Conservation (phyloP, 495 filamentous ascomycete genomes). For the Penicillium salamii region DNA sequence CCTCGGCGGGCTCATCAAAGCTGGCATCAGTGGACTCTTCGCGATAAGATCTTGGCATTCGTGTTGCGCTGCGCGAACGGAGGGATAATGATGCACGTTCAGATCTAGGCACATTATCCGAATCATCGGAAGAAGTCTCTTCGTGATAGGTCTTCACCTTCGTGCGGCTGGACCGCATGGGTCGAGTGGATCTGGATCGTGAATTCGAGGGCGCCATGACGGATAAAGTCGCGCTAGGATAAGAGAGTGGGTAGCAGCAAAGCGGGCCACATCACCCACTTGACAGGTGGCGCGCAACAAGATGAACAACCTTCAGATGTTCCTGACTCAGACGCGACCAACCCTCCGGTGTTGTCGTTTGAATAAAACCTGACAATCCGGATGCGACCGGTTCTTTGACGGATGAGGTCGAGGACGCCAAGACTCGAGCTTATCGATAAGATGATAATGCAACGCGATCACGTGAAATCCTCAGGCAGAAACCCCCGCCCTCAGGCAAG, state of each 20-base stretch:
- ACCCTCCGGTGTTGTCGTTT: background rate
- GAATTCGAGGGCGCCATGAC: slow-evolving; percentile 29
- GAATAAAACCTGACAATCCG: background rate
- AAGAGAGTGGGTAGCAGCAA: slow-evolving; percentile 1
- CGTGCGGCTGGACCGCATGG: slow-evolving; percentile 40
- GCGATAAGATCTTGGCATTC: slow-evolving; percentile 38
- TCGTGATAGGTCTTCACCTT: slow-evolving; percentile 41
- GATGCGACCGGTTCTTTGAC: background rate
- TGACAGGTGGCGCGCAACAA: background rate
- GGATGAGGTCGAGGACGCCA: slow-evolving; percentile 6
- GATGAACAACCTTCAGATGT: background rate
- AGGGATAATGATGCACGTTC: slow-evolving; percentile 27
- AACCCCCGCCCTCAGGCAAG: slow-evolving; percentile 34
- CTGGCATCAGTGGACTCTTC: slow-evolving; percentile 43
- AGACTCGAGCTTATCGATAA: slow-evolving; percentile 26
- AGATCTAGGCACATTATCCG: slow-evolving; percentile 3
- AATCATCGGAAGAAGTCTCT: slow-evolving; percentile 33
- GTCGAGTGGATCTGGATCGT: slow-evolving; percentile 23
- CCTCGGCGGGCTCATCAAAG: slow-evolving; percentile 11
- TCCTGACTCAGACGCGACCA: background rate
- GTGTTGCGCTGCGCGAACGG: slow-evolving; percentile 34
- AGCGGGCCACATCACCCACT: slow-evolving; percentile 1
- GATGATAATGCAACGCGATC: background rate
- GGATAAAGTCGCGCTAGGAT: slow-evolving; percentile 11
- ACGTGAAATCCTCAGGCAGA: slow-evolving; percentile 14